These are phyloP conservation scores for Triticum monococcum DNA, from an alignment of 176 grass and related monocot genomes.

Conservation along the genomic window DNA sequence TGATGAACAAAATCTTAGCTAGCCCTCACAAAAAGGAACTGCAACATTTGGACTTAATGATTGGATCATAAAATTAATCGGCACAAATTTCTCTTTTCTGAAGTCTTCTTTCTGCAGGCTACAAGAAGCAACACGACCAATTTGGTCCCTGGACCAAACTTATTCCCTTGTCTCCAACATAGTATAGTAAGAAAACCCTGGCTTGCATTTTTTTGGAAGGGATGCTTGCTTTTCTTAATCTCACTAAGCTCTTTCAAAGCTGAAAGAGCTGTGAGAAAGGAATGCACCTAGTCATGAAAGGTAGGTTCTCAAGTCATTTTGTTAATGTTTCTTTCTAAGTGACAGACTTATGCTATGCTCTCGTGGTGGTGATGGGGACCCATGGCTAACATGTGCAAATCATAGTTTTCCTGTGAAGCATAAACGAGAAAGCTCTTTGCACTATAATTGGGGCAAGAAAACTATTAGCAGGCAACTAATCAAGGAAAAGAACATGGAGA, in stretches of 20 bases:
- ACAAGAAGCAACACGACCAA: conserved; percentile 55
- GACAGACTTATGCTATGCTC: conserved; percentile 84
- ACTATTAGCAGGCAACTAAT: conserved; percentile 42
- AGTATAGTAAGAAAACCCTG: conserved; percentile 34
- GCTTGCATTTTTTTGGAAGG: conserved; percentile 36
- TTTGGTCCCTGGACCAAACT: conserved; percentile 36
- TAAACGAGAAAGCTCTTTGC: conserved; percentile 50
- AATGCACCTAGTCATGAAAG: conserved; percentile 56
- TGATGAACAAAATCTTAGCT: conserved; percentile 56
- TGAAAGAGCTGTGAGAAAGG: conserved; percentile 72
- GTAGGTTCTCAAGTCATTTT: conserved; percentile 66
- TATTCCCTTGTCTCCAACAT: conserved; percentile 78
- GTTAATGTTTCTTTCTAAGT: conserved; percentile 65
- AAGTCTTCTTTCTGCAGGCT: conserved; percentile 58
- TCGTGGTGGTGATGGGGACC: conserved; percentile 56
- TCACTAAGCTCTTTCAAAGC: conserved; percentile 58
- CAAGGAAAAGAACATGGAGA: conserved; percentile 37
- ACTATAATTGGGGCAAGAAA: conserved; percentile 51
- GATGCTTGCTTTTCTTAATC: conserved; percentile 37
- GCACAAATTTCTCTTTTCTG: conserved; percentile 27
- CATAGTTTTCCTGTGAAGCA: conserved; percentile 47
- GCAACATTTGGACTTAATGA: conserved; percentile 68
- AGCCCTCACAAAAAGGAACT: conserved; percentile 41
- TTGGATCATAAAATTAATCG: conserved; percentile 58
- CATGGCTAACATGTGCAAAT: conserved; percentile 60